Percentiles rank a stretch among this genome's conserved stretches.
Conservation (phyloP, 306 rosid species). For the Crotalaria pallida region DNA sequence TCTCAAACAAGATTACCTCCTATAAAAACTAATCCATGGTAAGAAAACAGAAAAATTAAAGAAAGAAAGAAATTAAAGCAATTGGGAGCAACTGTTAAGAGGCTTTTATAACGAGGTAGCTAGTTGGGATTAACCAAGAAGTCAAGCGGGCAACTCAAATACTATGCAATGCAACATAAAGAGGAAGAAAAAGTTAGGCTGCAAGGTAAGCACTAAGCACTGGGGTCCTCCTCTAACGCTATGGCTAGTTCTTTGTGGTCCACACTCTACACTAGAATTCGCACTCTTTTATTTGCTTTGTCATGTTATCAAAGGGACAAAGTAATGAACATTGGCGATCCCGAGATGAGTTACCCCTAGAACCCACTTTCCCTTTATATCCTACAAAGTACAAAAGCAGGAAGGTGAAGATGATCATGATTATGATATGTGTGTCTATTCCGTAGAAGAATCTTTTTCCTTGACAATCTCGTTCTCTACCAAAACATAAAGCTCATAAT, state of each 20-base stretch:
- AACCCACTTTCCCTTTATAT: conserved; percentile 21
- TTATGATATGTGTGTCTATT: neutral
- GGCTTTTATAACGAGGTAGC: neutral
- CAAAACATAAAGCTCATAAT: neutral
- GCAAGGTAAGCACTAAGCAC: neutral
- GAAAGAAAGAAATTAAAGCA: no score
- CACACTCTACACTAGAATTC: conserved; percentile 23
- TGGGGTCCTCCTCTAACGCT: neutral
- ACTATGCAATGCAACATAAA: neutral
- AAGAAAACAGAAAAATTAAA: no score
- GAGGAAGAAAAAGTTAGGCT: neutral
- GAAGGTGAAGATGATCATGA: neutral
- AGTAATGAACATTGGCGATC: conserved; percentile 35
- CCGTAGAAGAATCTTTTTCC: neutral
- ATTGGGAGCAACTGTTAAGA: no score
- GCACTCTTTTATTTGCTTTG: conserved; percentile 28
- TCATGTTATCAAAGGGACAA: conserved; percentile 18
- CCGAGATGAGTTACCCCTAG: conserved; percentile 34
- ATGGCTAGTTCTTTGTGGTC: conserved; percentile 11
- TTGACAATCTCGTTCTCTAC: neutral
- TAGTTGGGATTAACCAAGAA: conserved; percentile 1
- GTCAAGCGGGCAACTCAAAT: neutral
- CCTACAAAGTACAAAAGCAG: conserved; percentile 4
- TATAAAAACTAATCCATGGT: no score
- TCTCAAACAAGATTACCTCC: no score